A percentile compares a stretch with the other conserved stretches of the same genome.
Evolutionary conservation across 2,329 filamentous ascomycete genomes (phyloP).

Genomic region (Chaetothyriales sp.): DNA sequence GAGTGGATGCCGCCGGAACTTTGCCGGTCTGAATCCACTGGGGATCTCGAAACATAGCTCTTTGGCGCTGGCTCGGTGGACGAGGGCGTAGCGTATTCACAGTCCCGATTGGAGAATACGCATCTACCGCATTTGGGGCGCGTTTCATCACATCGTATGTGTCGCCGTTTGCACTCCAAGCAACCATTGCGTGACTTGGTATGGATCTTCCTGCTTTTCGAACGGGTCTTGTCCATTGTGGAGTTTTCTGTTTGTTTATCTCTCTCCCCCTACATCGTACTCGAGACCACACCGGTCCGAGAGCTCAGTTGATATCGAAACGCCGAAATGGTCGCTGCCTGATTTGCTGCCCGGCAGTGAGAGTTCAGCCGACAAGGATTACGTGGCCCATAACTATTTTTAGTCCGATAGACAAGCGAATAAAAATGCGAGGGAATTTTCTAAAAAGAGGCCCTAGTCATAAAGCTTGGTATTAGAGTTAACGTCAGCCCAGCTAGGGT

Average conservation of each 20-base stretch:
- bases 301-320: no score
- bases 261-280: no score
- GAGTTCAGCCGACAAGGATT: no score
- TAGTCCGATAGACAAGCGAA: no score
- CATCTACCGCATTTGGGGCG: conserved; percentile 28
- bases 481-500: no score
- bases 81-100: conserved; percentile 8
- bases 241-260: neutral
- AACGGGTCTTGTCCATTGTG: neutral
- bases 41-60: neutral
- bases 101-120: conserved; percentile 23
- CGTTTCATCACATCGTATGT: conserved; percentile 29
- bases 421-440: no score
- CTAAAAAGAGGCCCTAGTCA: no score
- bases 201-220: neutral
- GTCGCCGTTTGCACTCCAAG: conserved; percentile 28
- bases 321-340: no score
- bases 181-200: conserved; percentile 30
- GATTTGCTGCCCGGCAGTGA: no score
- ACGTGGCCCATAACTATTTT: no score
- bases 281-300: no score
- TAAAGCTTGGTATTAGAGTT: no score
- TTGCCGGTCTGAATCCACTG: neutral
- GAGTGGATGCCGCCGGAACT: neutral
- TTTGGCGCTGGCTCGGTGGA: neutral